phyloP scores from a whole-genome alignment of 768 basidiomycete species.

The Tricholoma flavovirens region DNA sequence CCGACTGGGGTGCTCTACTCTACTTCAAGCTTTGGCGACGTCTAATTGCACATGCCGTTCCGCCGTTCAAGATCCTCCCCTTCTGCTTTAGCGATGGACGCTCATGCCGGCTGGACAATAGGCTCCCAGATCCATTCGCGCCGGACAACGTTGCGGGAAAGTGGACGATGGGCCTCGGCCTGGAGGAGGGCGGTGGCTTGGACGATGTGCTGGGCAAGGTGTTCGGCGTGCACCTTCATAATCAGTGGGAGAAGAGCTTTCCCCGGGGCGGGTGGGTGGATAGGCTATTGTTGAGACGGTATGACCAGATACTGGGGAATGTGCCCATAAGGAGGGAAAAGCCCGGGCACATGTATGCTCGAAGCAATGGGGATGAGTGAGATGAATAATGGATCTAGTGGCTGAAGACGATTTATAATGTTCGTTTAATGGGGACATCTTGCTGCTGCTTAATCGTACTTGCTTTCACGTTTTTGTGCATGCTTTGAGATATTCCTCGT shows the following conservation, averaged over 20 bases:
- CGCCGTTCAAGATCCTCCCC: constrained; percentile 88
- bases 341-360: background rate
- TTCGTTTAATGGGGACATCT: constrained; percentile 8
- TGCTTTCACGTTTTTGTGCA: background rate
- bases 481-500: background rate
- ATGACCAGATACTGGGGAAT: constrained; percentile 37
- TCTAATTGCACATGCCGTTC: constrained; percentile 62
- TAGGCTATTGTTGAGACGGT: constrained; percentile 61
- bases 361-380: background rate
- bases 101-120: constrained; percentile 87
- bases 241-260: constrained; percentile 91
- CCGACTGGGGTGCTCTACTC: constrained; percentile 91
- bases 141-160: constrained; percentile 45
- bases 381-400: constrained; percentile 1
- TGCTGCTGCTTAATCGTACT: constrained; percentile 8
- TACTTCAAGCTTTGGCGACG: constrained; percentile 91
- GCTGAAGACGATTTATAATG: background rate
- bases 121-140: constrained; percentile 87
- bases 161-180: constrained; percentile 64
- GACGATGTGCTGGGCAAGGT: constrained; percentile 62
- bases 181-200: constrained; percentile 57
- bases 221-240: constrained; percentile 90
- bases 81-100: constrained; percentile 94
- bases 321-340: constrained; percentile 1
- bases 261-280: constrained; percentile 86